Percentiles rank a stretch among this genome's conserved stretches.
These are phyloP conservation scores for Metarhizium robertsii DNA, from an alignment of 2,329 filamentous ascomycete genomes.

Conservation along the genomic window DNA sequence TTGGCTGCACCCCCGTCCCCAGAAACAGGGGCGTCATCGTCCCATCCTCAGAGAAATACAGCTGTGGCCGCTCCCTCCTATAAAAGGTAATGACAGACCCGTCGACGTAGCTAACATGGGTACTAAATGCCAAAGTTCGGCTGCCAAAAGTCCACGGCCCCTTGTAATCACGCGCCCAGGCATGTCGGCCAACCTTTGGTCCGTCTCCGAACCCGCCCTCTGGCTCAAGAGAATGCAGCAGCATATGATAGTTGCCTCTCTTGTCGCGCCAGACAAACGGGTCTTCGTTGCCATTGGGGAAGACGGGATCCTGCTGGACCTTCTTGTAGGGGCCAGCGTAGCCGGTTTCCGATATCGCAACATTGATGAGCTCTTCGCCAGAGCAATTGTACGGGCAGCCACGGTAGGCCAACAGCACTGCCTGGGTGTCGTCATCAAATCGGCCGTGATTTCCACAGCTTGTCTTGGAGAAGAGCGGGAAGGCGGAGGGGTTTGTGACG, in stretches of 20 bases:
- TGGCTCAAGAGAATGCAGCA: conserved; percentile 21
- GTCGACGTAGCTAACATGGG: conserved; percentile 25
- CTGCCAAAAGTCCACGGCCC: conserved; percentile 22
- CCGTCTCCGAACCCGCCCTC: conserved; percentile 17
- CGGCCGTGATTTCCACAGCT: background rate
- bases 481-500: conserved; percentile 33
- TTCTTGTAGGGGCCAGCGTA: conserved; percentile 10
- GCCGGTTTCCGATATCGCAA: conserved; percentile 8
- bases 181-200: conserved; percentile 11
- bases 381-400: conserved; percentile 11
- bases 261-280: conserved; percentile 24
- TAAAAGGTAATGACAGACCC: conserved; percentile 28
- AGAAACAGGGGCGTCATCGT: conserved; percentile 12
- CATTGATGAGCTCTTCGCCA: conserved; percentile 11
- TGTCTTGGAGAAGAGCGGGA: conserved; percentile 18
- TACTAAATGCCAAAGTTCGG: conserved; percentile 17
- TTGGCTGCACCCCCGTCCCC: conserved; percentile 37
- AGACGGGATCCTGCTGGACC: conserved; percentile 11
- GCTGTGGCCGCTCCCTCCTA: conserved; percentile 36
- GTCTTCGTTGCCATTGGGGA: conserved; percentile 15
- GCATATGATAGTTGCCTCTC: conserved; percentile 22
- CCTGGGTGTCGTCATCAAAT: background rate
- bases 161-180: conserved; percentile 15
- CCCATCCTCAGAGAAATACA: background rate
- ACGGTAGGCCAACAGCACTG: conserved; percentile 12